Conservation (phyloP, 192 early-diverging fungal genomes). For the Allomyces macrogynus region DNA sequence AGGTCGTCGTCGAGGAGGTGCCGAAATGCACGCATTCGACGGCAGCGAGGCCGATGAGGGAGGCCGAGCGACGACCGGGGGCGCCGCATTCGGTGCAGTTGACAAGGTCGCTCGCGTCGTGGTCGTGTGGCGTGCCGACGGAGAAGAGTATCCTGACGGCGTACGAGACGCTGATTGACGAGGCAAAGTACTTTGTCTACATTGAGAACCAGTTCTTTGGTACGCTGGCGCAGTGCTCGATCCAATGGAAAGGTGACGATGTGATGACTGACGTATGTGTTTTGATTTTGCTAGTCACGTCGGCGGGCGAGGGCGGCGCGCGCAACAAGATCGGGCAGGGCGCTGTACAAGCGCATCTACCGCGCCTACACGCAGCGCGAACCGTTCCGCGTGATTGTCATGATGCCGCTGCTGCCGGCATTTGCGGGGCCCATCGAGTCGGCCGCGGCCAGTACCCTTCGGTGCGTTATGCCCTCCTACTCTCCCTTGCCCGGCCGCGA, state of each 20-base stretch:
- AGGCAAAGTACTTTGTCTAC: constrained; percentile 62
- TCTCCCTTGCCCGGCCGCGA: no score
- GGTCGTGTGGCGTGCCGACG: constrained; percentile 12
- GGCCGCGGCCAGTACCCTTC: constrained; percentile 42
- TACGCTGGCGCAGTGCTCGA: constrained; percentile 12
- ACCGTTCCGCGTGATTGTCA: constrained; percentile 52
- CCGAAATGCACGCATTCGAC: no score
- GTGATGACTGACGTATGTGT: background rate
- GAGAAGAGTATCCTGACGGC: constrained; percentile 47
- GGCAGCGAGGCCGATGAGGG: no score
- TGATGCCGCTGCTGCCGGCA: constrained; percentile 66
- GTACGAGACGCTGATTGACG: constrained; percentile 45
- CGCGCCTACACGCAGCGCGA: constrained; percentile 42
- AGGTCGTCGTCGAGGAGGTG: no score
- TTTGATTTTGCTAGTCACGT: constrained; percentile 8
- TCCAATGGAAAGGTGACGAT: no score
- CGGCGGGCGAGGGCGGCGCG: constrained; percentile 19
- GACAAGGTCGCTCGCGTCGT: constrained; percentile 7
- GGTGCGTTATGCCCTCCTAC: constrained; percentile 7
- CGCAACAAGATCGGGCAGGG: constrained; percentile 51
- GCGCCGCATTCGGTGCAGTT: background rate
- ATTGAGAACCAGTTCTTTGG: constrained; percentile 88
- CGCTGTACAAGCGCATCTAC: constrained; percentile 51
- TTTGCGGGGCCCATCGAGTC: constrained; percentile 64
- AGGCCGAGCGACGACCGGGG: no score